A percentile compares a stretch with the other conserved stretches of the same genome.
These are phyloP conservation scores for Wickerhamiella vanderwaltii DNA, from an alignment of 805 yeast genomes.

Conservation along the genomic window DNA sequence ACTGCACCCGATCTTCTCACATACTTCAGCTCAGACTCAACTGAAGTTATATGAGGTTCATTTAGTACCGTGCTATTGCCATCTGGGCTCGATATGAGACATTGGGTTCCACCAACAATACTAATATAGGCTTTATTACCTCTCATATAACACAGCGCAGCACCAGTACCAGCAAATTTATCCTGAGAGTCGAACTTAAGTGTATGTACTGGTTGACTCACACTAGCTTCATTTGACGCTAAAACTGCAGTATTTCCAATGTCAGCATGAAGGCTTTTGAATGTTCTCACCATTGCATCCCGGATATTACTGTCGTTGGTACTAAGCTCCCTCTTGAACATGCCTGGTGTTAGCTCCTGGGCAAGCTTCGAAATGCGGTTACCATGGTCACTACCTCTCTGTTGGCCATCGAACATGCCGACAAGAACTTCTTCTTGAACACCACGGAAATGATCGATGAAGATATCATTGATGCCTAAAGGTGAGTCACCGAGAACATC, in stretches of 20 bases:
- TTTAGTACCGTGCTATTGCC: constrained; percentile 74
- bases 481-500: constrained; percentile 63
- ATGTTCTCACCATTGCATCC: constrained; percentile 73
- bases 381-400: constrained; percentile 31
- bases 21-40: constrained; percentile 58
- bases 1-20: constrained; percentile 86
- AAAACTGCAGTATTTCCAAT: constrained; percentile 40
- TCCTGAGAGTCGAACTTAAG: constrained; percentile 41
- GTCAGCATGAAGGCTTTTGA: constrained; percentile 67
- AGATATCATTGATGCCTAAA: constrained; percentile 70
- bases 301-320: constrained; percentile 40
- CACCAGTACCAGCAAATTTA: constrained; percentile 69
- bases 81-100: constrained; percentile 61
- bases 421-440: constrained; percentile 68
- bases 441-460: constrained; percentile 78
- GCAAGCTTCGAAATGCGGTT: constrained; percentile 50
- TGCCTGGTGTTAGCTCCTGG: constrained; percentile 57
- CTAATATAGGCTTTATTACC: constrained; percentile 66
- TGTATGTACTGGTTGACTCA: constrained; percentile 30
- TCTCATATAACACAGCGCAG: constrained; percentile 66
- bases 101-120: constrained; percentile 83
- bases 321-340: constrained; percentile 55
- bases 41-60: constrained; percentile 60
- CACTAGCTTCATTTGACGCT: constrained; percentile 24
- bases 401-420: constrained; percentile 75